A percentile compares a stretch with the other conserved stretches of the same genome.
phyloP scores from a whole-genome alignment of 176 grass and related monocot species.

The Hordeum vulgare region DNA sequence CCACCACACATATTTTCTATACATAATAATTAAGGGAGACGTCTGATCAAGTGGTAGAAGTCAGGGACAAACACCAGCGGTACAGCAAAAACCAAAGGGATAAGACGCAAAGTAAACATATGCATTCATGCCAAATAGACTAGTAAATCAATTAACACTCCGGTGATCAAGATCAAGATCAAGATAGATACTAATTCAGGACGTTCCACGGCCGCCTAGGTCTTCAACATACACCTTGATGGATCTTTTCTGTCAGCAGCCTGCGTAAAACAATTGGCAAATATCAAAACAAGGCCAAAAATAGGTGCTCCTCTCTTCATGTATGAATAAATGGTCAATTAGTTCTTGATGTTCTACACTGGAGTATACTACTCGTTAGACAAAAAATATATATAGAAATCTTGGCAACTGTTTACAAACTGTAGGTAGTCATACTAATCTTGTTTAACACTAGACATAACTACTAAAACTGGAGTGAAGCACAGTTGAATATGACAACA shows the following conservation, averaged over 20 bases:
- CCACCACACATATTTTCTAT: background rate
- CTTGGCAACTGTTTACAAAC: background rate
- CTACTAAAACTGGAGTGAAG: background rate
- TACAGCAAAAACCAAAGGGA: background rate
- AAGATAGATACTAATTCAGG: background rate
- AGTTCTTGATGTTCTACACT: background rate
- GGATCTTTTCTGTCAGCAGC: background rate
- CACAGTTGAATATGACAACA: background rate
- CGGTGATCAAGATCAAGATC: background rate
- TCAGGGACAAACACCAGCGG: background rate
- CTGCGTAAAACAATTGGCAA: conserved; percentile 16
- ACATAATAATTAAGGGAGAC: background rate
- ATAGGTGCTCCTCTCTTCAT: background rate
- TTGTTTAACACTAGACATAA: background rate
- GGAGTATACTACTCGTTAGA: background rate
- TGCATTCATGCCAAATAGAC: conserved; percentile 17
- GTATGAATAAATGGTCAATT: background rate
- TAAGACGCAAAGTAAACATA: background rate
- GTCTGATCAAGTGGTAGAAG: conserved; percentile 16
- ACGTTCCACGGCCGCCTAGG: background rate
- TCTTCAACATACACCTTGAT: background rate
- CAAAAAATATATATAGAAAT: background rate
- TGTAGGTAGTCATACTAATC: background rate
- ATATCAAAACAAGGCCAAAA: background rate
- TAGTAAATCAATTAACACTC: background rate